Conservation (phyloP, 139 green algal species). For the Nannochloris sp. region DNA sequence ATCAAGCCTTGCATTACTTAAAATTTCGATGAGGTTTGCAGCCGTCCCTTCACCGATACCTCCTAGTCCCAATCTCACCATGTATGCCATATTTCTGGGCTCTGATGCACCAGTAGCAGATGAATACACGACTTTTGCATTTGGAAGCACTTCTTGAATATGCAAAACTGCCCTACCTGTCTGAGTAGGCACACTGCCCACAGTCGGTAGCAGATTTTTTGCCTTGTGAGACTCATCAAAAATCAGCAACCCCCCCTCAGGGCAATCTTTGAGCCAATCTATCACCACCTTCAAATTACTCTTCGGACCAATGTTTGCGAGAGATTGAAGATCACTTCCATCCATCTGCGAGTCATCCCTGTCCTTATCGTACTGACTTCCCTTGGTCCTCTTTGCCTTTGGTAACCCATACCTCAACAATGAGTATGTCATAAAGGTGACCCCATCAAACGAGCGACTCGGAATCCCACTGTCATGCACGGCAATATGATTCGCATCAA, state of each 20-base stretch:
- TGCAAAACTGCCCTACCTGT: conserved; percentile 64
- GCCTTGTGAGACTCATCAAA: conserved; percentile 83
- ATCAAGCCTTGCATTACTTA: conserved; percentile 45
- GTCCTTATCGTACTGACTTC: neutral
- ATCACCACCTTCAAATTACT: conserved; percentile 14
- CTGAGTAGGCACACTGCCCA: conserved; percentile 35
- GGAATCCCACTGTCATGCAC: conserved; percentile 34
- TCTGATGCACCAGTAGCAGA: conserved; percentile 78
- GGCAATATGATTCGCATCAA: conserved; percentile 26
- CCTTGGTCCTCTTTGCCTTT: neutral
- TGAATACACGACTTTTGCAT: conserved; percentile 77
- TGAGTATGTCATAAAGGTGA: conserved; percentile 53
- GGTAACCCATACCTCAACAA: conserved; percentile 2
- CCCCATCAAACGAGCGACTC: conserved; percentile 38
- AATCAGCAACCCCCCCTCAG: conserved; percentile 28
- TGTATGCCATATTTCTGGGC: conserved; percentile 84
- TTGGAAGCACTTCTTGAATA: conserved; percentile 69
- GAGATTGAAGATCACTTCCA: no score
- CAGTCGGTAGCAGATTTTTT: conserved; percentile 73
- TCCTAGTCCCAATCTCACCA: conserved; percentile 51
- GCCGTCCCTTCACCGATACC: conserved; percentile 35
- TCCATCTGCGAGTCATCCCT: neutral
- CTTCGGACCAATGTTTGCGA: no score
- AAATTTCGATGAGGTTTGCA: conserved; percentile 41
- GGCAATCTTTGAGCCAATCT: conserved; percentile 37